phyloP scores from a whole-genome alignment of 768 basidiomycete genomes.

The Tulasnella sp. region DNA sequence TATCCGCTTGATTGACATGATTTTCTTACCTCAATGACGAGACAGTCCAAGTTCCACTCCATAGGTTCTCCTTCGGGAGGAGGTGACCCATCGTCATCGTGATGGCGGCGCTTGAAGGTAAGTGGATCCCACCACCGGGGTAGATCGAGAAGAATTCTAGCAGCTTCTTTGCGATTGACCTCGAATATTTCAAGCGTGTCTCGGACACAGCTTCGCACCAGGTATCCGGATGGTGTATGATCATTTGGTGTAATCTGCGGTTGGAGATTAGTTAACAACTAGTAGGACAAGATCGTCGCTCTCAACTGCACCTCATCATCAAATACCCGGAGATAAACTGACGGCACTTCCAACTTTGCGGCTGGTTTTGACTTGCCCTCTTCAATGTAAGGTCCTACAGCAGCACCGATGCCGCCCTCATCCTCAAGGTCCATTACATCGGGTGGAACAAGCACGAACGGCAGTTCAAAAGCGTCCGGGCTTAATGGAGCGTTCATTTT shows the following conservation, averaged over 20 bases:
- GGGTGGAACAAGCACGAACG: constrained; percentile 73
- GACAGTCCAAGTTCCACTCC: constrained; percentile 82
- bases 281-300: not conserved
- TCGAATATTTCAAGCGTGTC: constrained; percentile 86
- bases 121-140: constrained; percentile 73
- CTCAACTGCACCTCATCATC: constrained; percentile 36
- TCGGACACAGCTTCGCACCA: constrained; percentile 57
- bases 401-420: constrained; percentile 11
- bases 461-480: constrained; percentile 51
- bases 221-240: constrained; percentile 62
- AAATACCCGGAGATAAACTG: constrained; percentile 57
- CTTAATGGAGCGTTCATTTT: constrained; percentile 25
- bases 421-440: constrained; percentile 65
- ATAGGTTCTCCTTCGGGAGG: constrained; percentile 38
- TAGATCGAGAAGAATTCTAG: constrained; percentile 72
- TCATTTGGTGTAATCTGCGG: constrained; percentile 65
- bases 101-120: constrained; percentile 73
- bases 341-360: constrained; percentile 76
- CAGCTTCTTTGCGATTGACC: constrained; percentile 91
- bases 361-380: constrained; percentile 33
- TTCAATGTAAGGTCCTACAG: not conserved
- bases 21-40: constrained; percentile 63
- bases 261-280: not conserved
- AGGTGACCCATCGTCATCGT: constrained; percentile 33
- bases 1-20: not conserved